phyloP scores from a whole-genome alignment of 495 filamentous ascomycete genomes.

The Penicillium diatomitis region DNA sequence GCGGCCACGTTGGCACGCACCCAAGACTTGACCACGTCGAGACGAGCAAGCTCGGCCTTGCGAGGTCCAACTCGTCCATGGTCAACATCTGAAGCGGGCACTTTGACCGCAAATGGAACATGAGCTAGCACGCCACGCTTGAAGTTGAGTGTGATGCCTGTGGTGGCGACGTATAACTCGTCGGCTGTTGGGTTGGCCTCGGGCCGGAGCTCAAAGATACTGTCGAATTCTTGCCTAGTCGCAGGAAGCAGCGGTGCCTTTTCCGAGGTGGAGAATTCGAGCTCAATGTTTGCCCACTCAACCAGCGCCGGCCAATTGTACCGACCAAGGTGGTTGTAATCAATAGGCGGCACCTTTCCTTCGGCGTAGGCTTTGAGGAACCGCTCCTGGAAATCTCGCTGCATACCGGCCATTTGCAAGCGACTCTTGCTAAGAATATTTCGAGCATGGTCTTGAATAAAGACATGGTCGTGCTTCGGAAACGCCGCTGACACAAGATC shows the following conservation, averaged over 20 bases:
- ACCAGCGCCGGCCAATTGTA: conserved; percentile 74
- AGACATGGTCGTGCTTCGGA: conserved; percentile 46
- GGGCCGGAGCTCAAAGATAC: conserved; percentile 39
- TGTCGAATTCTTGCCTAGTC: conserved; percentile 41
- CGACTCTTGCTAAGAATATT: conserved; percentile 48
- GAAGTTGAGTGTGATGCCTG: conserved; percentile 20
- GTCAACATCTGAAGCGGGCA: conserved; percentile 10
- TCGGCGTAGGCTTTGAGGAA: conserved; percentile 71
- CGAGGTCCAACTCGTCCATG: background rate
- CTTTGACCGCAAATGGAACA: conserved; percentile 25
- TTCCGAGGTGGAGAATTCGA: conserved; percentile 34
- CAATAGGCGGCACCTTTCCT: conserved; percentile 55
- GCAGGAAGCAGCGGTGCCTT: conserved; percentile 42
- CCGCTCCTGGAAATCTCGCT: conserved; percentile 63
- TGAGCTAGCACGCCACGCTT: conserved; percentile 28
- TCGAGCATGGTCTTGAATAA: conserved; percentile 54
- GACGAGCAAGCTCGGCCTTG: conserved; percentile 15
- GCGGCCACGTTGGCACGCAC: conserved; percentile 50
- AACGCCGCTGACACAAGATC: conserved; percentile 57
- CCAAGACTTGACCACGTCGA: conserved; percentile 49
- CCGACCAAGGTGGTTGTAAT: conserved; percentile 58
- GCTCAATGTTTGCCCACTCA: conserved; percentile 55
- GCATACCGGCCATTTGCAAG: conserved; percentile 56
- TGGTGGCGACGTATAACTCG: conserved; percentile 34
- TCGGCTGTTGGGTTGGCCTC: conserved; percentile 25